phyloP scores from a whole-genome alignment of 495 filamentous ascomycete species.

The Entonaema liquescens region DNA sequence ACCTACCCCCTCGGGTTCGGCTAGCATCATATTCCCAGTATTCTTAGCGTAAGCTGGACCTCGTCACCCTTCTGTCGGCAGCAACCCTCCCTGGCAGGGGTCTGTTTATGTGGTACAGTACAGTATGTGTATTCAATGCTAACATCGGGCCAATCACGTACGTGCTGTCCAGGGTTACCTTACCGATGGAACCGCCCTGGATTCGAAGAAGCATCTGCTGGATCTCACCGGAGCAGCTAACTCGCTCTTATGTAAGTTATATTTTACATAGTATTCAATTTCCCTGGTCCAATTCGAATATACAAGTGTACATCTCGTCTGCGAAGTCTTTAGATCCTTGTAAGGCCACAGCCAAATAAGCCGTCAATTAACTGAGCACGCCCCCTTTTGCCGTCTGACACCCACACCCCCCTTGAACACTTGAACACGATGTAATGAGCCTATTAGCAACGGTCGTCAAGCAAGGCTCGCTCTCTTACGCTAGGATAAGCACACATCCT shows the following conservation, averaged over 20 bases:
- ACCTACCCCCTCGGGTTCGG: constrained; percentile 34
- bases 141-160: constrained; percentile 40
- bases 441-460: constrained; percentile 29
- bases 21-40: constrained; percentile 19
- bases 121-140: constrained; percentile 30
- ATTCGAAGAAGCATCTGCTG: constrained; percentile 46
- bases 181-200: constrained; percentile 48
- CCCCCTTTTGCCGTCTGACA: constrained; percentile 30
- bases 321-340: constrained; percentile 1
- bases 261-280: background rate
- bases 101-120: constrained; percentile 15
- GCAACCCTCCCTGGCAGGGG: constrained; percentile 27
- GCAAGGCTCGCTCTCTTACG: constrained; percentile 31
- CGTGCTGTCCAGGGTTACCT: constrained; percentile 43
- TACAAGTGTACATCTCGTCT: background rate
- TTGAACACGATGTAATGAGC: constrained; percentile 22
- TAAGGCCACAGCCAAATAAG: constrained; percentile 10
- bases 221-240: constrained; percentile 45
- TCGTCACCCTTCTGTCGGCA: constrained; percentile 27
- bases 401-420: constrained; percentile 28
- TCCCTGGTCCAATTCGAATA: background rate
- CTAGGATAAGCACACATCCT: constrained; percentile 44
- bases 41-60: background rate
- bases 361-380: constrained; percentile 35
- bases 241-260: constrained; percentile 19